Conservation (phyloP, 192 early-diverging fungal genomes). For the Coemansia sp. region DNA sequence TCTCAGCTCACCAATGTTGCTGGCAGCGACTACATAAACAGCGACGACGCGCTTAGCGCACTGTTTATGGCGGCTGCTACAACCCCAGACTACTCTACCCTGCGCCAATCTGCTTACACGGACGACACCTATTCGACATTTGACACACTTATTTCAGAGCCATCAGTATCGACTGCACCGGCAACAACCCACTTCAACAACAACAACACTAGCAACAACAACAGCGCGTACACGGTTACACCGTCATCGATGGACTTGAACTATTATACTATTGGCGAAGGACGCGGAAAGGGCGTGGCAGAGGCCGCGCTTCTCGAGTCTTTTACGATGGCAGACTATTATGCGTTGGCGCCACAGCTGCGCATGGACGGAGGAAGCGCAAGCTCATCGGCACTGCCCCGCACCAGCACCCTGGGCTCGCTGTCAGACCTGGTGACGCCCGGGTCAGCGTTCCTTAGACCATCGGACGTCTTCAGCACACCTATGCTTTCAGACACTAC, state of each 20-base stretch:
- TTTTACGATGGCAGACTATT: slow-evolving; percentile 15
- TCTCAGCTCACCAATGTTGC: not conserved
- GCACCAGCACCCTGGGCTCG: slow-evolving; percentile 5
- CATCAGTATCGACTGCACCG: slow-evolving; percentile 9
- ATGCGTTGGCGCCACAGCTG: slow-evolving; percentile 17
- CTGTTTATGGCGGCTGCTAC: slow-evolving; percentile 23
- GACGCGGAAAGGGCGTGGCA: not conserved
- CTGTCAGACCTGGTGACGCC: slow-evolving; percentile 13
- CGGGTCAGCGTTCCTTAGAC: slow-evolving; percentile 8
- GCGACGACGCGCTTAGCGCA: slow-evolving; percentile 21
- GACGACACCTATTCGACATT: slow-evolving; percentile 42
- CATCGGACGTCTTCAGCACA: slow-evolving; percentile 19
- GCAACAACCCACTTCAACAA: slow-evolving; percentile 1
- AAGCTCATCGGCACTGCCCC: slow-evolving; percentile 1
- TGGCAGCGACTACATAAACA: slow-evolving; percentile 17
- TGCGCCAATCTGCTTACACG: slow-evolving; percentile 32
- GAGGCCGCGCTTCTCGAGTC: slow-evolving; percentile 24
- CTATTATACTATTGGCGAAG: slow-evolving; percentile 1
- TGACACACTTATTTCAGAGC: not conserved
- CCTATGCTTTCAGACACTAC: slow-evolving; percentile 17
- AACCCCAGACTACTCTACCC: not conserved
- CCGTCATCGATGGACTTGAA: no score
- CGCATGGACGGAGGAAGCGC: no score
- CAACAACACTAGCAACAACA: slow-evolving; percentile 11
- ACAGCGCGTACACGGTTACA: not conserved